phyloP scores from a whole-genome alignment of 164 flowering plant species.

The Magnolia sinica region DNA sequence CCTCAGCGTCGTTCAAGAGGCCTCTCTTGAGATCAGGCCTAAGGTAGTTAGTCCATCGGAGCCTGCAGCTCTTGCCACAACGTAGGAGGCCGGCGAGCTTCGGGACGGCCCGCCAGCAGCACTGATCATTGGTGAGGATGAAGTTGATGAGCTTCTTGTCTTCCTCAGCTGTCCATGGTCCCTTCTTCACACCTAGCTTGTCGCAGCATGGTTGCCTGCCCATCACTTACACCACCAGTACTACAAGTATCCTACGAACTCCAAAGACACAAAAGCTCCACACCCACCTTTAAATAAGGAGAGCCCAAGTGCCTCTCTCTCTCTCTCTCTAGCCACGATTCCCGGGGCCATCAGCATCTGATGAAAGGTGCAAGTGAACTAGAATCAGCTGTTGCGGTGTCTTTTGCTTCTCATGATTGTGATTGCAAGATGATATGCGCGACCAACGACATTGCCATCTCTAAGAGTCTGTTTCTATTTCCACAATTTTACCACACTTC shows the following conservation, averaged over 20 bases:
- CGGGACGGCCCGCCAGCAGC: slow-evolving; percentile 92
- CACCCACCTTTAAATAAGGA: slow-evolving; percentile 47
- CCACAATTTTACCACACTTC: slow-evolving; percentile 6
- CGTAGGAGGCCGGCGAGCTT: slow-evolving; percentile 88
- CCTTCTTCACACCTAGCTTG: slow-evolving; percentile 89
- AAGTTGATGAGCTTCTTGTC: slow-evolving; percentile 88
- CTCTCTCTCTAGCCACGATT: slow-evolving; percentile 3
- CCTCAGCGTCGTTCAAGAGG: slow-evolving; percentile 73
- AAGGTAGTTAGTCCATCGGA: slow-evolving; percentile 91
- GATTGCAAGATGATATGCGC: slow-evolving; percentile 32
- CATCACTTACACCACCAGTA: slow-evolving; percentile 36
- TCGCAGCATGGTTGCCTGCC: slow-evolving; percentile 95
- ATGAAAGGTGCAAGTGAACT: slow-evolving; percentile 60
- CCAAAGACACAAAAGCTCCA: slow-evolving; percentile 30
- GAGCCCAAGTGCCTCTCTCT: background rate
- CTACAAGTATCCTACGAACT: slow-evolving; percentile 5
- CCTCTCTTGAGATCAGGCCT: slow-evolving; percentile 89
- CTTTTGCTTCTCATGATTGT: slow-evolving; percentile 18
- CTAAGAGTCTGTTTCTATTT: background rate
- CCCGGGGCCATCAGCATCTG: slow-evolving; percentile 32
- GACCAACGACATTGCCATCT: slow-evolving; percentile 7
- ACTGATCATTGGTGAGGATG: slow-evolving; percentile 82
- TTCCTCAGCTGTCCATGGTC: slow-evolving; percentile 97
- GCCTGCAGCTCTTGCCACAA: slow-evolving; percentile 91
- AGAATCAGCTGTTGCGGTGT: slow-evolving; percentile 34